These are phyloP conservation scores for Kwoniella dejecticola DNA, from an alignment of 768 basidiomycete species.

Conservation along the genomic window DNA sequence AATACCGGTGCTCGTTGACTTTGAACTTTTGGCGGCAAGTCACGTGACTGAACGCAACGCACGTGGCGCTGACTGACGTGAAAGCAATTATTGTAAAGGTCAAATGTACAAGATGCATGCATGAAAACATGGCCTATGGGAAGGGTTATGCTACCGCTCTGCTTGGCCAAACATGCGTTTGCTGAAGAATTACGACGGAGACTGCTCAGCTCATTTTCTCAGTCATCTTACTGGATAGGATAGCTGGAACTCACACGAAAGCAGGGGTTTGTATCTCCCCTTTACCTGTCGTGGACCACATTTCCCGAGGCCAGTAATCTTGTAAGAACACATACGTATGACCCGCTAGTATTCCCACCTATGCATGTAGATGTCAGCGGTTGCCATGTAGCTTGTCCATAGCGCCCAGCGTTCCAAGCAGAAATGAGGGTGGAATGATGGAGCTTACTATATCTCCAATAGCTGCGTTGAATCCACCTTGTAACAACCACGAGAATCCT, in stretches of 20 bases:
- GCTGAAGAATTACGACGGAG: not conserved
- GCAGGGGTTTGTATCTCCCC: constrained; percentile 41
- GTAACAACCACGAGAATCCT: constrained; percentile 64
- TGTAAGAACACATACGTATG: constrained; percentile 54
- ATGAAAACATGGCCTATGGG: constrained; percentile 12
- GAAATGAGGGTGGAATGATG: not conserved
- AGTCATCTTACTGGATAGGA: not conserved
- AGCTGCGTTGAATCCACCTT: constrained; percentile 50
- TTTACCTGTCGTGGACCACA: constrained; percentile 50
- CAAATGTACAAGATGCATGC: constrained; percentile 1
- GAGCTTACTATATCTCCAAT: constrained; percentile 50
- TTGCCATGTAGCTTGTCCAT: not conserved
- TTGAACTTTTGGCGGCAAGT: constrained; percentile 25
- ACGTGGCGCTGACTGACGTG: not conserved
- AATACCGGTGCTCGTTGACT: no score
- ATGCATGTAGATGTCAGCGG: not conserved
- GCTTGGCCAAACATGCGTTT: constrained; percentile 21
- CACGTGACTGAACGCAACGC: constrained; percentile 11
- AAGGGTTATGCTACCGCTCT: constrained; percentile 2
- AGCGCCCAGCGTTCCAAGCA: no score
- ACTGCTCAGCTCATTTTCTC: not conserved
- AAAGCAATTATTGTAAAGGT: no score
- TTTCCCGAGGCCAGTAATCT: constrained; percentile 55
- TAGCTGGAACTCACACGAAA: constrained; percentile 39
- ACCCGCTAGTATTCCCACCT: constrained; percentile 53